Percentiles rank a stretch among this genome's conserved stretches.
Conservation (phyloP, 2,329 filamentous ascomycete genomes). For the Geosmithia putterillii region DNA sequence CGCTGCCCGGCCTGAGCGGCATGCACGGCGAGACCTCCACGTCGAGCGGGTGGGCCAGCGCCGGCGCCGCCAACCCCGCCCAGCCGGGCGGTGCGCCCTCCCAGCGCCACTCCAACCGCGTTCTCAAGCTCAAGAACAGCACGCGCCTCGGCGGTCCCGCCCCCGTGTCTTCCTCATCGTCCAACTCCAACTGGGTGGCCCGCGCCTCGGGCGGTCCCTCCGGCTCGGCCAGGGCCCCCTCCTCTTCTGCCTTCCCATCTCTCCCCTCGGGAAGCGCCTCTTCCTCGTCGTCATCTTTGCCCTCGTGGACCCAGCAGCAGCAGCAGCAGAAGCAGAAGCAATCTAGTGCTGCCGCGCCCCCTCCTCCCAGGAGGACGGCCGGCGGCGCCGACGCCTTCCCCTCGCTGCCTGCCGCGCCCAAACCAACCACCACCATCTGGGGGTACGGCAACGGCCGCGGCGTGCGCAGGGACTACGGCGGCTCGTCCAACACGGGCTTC, state of each 20-base stretch:
- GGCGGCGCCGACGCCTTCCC: constrained; percentile 69
- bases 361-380: constrained; percentile 14
- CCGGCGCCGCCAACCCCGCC: constrained; percentile 43
- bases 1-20: constrained; percentile 63
- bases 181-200: constrained; percentile 10
- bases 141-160: constrained; percentile 29
- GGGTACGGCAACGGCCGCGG: constrained; percentile 41
- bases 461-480: constrained; percentile 36
- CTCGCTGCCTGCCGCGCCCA: constrained; percentile 67
- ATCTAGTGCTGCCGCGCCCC: no score
- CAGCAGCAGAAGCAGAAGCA: not conserved
- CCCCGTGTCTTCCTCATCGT: constrained; percentile 2
- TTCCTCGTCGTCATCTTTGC: not conserved
- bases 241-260: constrained; percentile 24
- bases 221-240: constrained; percentile 6
- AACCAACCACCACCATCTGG: constrained; percentile 49
- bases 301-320: constrained; percentile 10
- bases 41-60: constrained; percentile 47
- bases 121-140: constrained; percentile 48
- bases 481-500: constrained; percentile 32
- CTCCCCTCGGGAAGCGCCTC: constrained; percentile 14
- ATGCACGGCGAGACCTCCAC: constrained; percentile 49
- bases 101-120: constrained; percentile 38
- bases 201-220: not conserved
- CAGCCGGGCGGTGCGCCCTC: constrained; percentile 22